Conservation (phyloP, 2,329 filamentous ascomycete species). For the Dactylellina leptospora region DNA sequence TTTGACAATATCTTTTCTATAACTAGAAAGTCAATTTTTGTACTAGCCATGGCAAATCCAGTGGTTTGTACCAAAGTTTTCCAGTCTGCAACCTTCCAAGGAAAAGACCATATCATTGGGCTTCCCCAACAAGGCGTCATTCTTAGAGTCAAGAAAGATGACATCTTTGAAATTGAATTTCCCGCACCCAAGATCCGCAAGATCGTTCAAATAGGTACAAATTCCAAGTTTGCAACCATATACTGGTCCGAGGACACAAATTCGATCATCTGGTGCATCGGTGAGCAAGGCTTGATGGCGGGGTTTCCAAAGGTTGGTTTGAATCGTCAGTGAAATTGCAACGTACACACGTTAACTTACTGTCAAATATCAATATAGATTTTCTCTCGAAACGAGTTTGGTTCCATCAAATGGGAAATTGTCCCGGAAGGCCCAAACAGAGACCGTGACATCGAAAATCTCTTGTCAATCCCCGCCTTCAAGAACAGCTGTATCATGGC, state of each 20-base stretch:
- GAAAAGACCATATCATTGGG: background rate
- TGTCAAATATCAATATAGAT: constrained; percentile 4
- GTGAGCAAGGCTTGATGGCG: constrained; percentile 2
- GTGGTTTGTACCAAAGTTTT: constrained; percentile 6
- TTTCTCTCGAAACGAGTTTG: constrained; percentile 13
- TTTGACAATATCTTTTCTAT: too few relatives aligned
- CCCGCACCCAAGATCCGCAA: constrained; percentile 13
- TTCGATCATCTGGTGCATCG: constrained; percentile 18
- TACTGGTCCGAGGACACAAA: constrained; percentile 26
- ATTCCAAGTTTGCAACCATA: constrained; percentile 23
- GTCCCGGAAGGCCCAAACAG: background rate
- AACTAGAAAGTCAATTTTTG: background rate
- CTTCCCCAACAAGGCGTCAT: constrained; percentile 1
- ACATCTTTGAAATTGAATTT: constrained; percentile 15
- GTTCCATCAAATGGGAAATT: constrained; percentile 5
- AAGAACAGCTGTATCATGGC: constrained; percentile 7
- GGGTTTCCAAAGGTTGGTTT: constrained; percentile 23
- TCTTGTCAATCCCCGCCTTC: constrained; percentile 18
- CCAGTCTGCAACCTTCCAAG: constrained; percentile 20
- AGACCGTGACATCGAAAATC: background rate
- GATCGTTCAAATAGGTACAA: constrained; percentile 13
- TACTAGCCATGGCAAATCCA: background rate
- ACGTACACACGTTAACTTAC: background rate
- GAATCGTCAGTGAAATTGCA: background rate
- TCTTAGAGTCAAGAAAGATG: constrained; percentile 9